Evolutionary conservation across 805 yeast species (phyloP).

Genomic region (Yarrowia divulgata): DNA sequence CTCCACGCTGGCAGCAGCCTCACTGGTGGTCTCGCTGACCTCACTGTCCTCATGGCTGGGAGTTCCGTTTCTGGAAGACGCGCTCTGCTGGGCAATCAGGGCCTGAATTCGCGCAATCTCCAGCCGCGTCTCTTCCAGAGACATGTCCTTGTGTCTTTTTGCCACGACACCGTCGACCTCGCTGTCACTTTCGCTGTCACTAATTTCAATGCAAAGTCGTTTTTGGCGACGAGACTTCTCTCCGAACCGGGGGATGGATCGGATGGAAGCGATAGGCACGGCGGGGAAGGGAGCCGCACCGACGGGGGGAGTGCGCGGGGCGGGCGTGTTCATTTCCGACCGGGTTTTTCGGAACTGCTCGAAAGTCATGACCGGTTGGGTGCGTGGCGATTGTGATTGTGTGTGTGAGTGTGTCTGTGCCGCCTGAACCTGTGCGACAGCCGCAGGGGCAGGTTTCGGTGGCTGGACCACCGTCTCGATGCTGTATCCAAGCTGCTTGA

Average conservation of each 20-base stretch:
- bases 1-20: neutral
- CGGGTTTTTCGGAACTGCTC: constrained; percentile 17
- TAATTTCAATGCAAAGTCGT: constrained; percentile 28
- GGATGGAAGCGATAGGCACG: neutral
- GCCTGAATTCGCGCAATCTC: constrained; percentile 39
- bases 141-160: constrained; percentile 20
- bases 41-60: constrained; percentile 19
- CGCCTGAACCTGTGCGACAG: neutral
- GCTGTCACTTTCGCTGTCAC: constrained; percentile 17
- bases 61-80: neutral
- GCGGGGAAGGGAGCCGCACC: neutral
- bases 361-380: constrained; percentile 11
- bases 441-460: neutral
- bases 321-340: constrained; percentile 1
- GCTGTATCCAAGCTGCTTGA: constrained; percentile 20
- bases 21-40: constrained; percentile 3
- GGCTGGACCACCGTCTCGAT: neutral
- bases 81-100: constrained; percentile 28
- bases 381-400: neutral
- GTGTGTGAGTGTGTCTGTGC: neutral
- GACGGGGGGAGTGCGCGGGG: neutral
- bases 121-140: constrained; percentile 36
- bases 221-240: constrained; percentile 30
- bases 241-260: constrained; percentile 10
- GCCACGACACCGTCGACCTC: constrained; percentile 1